Conservation (phyloP, 1,139 yeast species). For the Diutina rugosa region DNA sequence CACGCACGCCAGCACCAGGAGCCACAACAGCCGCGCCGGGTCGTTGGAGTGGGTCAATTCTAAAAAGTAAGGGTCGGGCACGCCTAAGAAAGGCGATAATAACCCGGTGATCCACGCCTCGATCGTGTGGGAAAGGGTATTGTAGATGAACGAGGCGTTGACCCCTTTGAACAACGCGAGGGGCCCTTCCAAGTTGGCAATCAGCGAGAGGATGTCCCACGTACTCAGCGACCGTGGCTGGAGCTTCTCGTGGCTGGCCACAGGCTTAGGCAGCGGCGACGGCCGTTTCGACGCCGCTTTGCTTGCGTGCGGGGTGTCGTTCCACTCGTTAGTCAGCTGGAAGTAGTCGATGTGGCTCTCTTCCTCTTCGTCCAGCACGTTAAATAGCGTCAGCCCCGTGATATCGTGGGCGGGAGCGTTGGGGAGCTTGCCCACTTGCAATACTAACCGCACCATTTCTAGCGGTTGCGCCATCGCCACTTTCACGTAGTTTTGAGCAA, state of each 20-base stretch:
- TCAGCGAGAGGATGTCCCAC: constrained; percentile 55
- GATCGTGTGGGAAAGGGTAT: constrained; percentile 61
- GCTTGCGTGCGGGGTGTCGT: not conserved
- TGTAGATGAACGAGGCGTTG: constrained; percentile 73
- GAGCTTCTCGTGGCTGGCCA: constrained; percentile 18
- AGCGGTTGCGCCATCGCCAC: constrained; percentile 75
- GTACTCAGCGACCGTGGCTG: constrained; percentile 57
- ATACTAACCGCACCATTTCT: constrained; percentile 64
- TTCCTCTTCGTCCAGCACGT: constrained; percentile 16
- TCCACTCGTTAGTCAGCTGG: constrained; percentile 12
- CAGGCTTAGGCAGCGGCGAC: not conserved
- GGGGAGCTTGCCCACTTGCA: constrained; percentile 64
- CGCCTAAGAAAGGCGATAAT: constrained; percentile 63
- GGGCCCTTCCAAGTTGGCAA: constrained; percentile 69
- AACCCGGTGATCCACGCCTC: constrained; percentile 92
- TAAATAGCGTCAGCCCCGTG: not conserved
- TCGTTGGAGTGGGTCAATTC: constrained; percentile 76
- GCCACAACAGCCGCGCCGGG: constrained; percentile 51
- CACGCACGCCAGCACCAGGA: constrained; percentile 62
- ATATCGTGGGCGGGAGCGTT: constrained; percentile 8
- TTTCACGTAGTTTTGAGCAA: constrained; percentile 54
- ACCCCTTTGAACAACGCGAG: constrained; percentile 78
- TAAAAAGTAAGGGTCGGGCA: constrained; percentile 86
- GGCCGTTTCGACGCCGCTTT: not conserved
- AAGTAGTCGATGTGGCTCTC: constrained; percentile 40